Evolutionary conservation across 352 stramenopile genomes (phyloP).

Genomic region (Thalassiosira pacifica): DNA sequence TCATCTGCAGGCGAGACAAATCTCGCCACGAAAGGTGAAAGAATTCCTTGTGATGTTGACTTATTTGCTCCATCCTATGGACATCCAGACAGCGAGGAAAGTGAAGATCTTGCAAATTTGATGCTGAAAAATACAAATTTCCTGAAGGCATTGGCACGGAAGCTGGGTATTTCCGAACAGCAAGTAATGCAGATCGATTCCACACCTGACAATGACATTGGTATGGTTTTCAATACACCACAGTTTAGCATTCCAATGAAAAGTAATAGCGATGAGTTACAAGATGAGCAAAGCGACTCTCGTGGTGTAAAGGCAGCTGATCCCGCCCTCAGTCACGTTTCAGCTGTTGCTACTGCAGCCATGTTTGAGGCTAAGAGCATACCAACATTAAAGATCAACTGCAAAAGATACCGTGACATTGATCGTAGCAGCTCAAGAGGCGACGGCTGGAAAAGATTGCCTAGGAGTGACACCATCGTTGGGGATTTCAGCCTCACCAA

Average conservation of each 20-base stretch:
- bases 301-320: slow-evolving; percentile 14
- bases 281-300: slow-evolving; percentile 20
- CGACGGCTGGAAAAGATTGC: slow-evolving; percentile 66
- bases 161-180: slow-evolving; percentile 63
- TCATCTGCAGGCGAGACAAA: not conserved
- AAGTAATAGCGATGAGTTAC: not conserved
- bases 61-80: slow-evolving; percentile 15
- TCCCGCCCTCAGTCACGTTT: not conserved
- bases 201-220: not conserved
- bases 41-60: slow-evolving; percentile 40
- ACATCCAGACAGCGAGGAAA: slow-evolving; percentile 3
- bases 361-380: slow-evolving; percentile 9
- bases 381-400: slow-evolving; percentile 58
- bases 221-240: slow-evolving; percentile 5
- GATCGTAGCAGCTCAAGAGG: slow-evolving; percentile 45
- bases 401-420: slow-evolving; percentile 48
- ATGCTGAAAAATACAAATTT: slow-evolving; percentile 68
- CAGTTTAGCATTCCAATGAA: not conserved
- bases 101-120: slow-evolving; percentile 62
- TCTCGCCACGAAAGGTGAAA: not conserved
- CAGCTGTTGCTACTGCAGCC: not conserved
- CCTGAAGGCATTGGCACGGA: slow-evolving; percentile 67
- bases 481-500: slow-evolving; percentile 65
- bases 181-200: slow-evolving; percentile 53
- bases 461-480: slow-evolving; percentile 53